Evolutionary conservation across 2,329 filamentous ascomycete species (phyloP), one percentile per base, ranked within the genome.

Genomic region (Sarocladiaceae sp.): DNA sequence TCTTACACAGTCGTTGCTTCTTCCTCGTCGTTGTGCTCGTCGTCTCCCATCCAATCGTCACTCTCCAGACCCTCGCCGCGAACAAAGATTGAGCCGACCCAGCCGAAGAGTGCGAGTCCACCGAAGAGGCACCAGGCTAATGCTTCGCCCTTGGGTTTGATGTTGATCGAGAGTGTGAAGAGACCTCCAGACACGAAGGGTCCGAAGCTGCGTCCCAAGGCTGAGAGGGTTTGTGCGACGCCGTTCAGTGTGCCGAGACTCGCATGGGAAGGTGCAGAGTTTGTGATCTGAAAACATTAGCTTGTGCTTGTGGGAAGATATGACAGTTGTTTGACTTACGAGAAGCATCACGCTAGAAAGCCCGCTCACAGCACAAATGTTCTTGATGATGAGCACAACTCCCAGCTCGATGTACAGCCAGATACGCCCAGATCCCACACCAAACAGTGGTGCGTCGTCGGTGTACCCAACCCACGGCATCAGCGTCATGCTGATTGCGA

Each of bases 401-500:
- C 88, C 90, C n/a, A 97, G 71, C 66, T 97, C 90, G 3, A 82
- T 64, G 70, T 91, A 96, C 22, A 97, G 69, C 80, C 88, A 88
- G 0, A 76, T 69, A 44, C 83, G 84, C 31, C 87, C 85, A 4
- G 71, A 78, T 1, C 81, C 81, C 5, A 86, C 59, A 0, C 83
- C 83, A 42, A 84, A 74, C 1, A 71, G 71, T 2, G 78, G 74
- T 3, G 74, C 64, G 15, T 79, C 76, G 52, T 87, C 79, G 54
- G 84, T 79, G 62, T 96, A 92, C 0, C 91, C 89, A 20, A 97
- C 84, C 74, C 87, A 96, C 0, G 94, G 94, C 84, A 96, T 96
- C 33, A 94, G 68, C 3, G 90, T 68, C 75, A 97, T 96, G 11
- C 89, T 86, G 12, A 94, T 58, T 1, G 90, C 88, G 57, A 97